These are phyloP conservation scores for Acorus calamus DNA, from an alignment of 106 monocot species.

Conservation along the genomic window DNA sequence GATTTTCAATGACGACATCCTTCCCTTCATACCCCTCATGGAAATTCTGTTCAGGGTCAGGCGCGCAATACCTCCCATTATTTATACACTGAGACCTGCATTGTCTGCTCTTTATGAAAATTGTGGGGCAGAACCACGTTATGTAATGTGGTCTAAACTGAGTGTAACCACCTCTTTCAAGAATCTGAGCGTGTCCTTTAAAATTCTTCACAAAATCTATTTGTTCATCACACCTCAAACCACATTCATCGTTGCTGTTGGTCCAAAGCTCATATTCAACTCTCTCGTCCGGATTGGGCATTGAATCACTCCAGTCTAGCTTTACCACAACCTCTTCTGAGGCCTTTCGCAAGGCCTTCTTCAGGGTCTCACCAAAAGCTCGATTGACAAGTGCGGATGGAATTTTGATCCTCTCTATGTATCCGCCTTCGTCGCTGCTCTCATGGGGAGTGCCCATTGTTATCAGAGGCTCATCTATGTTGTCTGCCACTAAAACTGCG, in stretches of 20 bases:
- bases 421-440: conserved; percentile 19
- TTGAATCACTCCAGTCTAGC: conserved; percentile 66
- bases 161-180: conserved; percentile 65
- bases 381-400: conserved; percentile 50
- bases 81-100: conserved; percentile 88
- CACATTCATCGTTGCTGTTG: conserved; percentile 72
- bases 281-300: conserved; percentile 63
- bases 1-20: conserved; percentile 77
- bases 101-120: conserved; percentile 48
- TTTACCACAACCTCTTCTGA: conserved; percentile 37
- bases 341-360: conserved; percentile 23
- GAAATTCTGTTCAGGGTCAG: conserved; percentile 84
- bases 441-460: conserved; percentile 72
- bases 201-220: conserved; percentile 63
- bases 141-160: conserved; percentile 90
- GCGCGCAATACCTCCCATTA: conserved; percentile 81
- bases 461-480: conserved; percentile 43
- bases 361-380: conserved; percentile 42
- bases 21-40: conserved; percentile 71
- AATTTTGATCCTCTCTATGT: conserved; percentile 40
- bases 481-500: conserved; percentile 52
- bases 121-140: conserved; percentile 78
- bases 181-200: conserved; percentile 75
- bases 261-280: conserved; percentile 80
- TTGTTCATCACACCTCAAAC: conserved; percentile 47